Conservation (phyloP, 148 eudicot species). For the Persicaria maculosa region DNA sequence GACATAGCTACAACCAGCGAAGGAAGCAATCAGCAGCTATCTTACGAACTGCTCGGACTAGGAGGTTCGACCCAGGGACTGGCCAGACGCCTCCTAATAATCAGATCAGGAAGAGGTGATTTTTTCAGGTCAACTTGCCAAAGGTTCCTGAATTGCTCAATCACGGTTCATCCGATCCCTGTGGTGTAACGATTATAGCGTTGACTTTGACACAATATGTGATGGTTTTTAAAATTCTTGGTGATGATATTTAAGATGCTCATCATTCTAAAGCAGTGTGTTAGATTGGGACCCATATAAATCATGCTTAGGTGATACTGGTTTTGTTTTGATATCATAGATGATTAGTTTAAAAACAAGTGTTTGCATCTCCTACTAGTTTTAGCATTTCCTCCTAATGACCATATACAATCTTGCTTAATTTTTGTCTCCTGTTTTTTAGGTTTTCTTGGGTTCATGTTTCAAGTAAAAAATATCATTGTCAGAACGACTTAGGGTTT, state of each 20-base stretch:
- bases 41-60: conserved; percentile 44
- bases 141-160: neutral
- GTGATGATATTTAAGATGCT: conserved; percentile 3
- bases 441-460: too few species aligned
- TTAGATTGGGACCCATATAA: neutral
- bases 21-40: conserved; percentile 54
- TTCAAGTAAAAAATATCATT: too few species aligned
- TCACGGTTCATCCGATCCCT: neutral
- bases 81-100: conserved; percentile 28
- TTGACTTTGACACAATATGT: neutral
- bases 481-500: too few species aligned
- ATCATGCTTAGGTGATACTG: neutral
- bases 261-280: neutral
- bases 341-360: neutral
- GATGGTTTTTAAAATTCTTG: neutral
- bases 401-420: too few species aligned
- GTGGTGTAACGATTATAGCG: neutral
- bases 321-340: neutral
- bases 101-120: conserved; percentile 29
- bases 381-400: neutral
- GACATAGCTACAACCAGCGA: conserved; percentile 54
- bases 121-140: conserved; percentile 1
- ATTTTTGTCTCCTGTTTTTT: too few species aligned
- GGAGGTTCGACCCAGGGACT: conserved; percentile 29
- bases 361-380: neutral